Conservation (phyloP, 2,329 filamentous ascomycete species). For the Karstenula rhodostoma region DNA sequence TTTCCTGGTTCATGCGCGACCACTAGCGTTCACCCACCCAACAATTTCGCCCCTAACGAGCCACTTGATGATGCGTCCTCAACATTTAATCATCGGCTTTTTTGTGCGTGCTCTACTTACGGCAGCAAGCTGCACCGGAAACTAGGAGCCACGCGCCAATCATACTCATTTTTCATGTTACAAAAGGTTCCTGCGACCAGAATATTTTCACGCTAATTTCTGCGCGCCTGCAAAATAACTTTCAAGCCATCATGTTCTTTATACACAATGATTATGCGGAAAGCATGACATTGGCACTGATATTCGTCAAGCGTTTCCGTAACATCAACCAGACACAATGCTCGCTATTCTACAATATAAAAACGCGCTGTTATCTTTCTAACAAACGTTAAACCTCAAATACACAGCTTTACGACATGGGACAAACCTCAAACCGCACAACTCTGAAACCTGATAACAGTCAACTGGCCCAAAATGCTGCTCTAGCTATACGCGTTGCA, state of each 20-base stretch:
- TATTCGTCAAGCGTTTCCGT: not conserved
- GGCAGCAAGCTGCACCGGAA: too few relatives aligned
- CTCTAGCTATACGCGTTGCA: not conserved
- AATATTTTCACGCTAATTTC: too few relatives aligned
- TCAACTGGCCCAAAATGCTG: not conserved
- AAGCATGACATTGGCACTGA: not conserved
- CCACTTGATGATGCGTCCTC: too few relatives aligned
- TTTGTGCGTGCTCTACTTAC: too few relatives aligned
- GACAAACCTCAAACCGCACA: not conserved
- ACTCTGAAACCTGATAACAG: not conserved
- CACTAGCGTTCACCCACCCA: too few relatives aligned
- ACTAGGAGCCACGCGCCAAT: too few relatives aligned
- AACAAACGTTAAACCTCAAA: not conserved
- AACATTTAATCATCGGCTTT: too few relatives aligned
- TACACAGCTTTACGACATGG: not conserved
- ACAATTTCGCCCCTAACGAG: too few relatives aligned
- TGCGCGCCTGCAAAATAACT: not conserved
- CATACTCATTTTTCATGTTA: too few relatives aligned
- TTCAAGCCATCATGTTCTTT: not conserved
- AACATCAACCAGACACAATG: not conserved
- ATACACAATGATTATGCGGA: not conserved
- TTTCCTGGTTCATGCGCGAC: too few relatives aligned
- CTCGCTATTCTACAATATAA: not conserved
- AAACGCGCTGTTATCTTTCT: not conserved
- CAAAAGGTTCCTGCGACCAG: too few relatives aligned